These are phyloP conservation scores for Nitzschia palea DNA, from an alignment of 108 stramenopile genomes.

Conservation along the genomic window DNA sequence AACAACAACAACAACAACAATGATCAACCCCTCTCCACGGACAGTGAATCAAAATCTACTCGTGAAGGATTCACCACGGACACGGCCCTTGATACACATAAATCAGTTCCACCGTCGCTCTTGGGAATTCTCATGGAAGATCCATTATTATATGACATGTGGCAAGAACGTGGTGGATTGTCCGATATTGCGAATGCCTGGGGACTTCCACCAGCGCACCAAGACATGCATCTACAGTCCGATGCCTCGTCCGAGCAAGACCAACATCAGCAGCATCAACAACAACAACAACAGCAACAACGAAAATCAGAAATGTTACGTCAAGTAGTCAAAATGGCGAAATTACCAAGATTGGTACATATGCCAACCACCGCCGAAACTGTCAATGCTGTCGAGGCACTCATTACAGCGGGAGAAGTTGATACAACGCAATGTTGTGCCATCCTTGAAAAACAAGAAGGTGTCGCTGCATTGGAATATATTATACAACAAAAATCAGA, in stretches of 20 bases:
- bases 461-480: constrained; percentile 6
- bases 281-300: neutral
- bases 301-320: constrained; percentile 2
- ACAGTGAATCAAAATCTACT: no score
- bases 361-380: constrained; percentile 11
- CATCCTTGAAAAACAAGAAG: constrained; percentile 14
- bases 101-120: neutral
- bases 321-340: neutral
- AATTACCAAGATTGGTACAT: constrained; percentile 9
- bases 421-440: constrained; percentile 15
- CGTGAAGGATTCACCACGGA: no score
- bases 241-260: no score
- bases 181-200: no score
- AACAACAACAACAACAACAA: constrained; percentile 12
- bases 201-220: no score
- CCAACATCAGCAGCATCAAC: neutral
- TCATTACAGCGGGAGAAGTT: constrained; percentile 11
- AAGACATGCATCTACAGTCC: no score
- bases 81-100: neutral
- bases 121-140: constrained; percentile 6
- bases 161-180: neutral
- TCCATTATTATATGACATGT: neutral
- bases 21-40: no score
- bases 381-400: constrained; percentile 15
- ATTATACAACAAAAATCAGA: constrained; percentile 15